phyloP scores from a whole-genome alignment of 805 yeast genomes.

The Phaffomyces antillensis region DNA sequence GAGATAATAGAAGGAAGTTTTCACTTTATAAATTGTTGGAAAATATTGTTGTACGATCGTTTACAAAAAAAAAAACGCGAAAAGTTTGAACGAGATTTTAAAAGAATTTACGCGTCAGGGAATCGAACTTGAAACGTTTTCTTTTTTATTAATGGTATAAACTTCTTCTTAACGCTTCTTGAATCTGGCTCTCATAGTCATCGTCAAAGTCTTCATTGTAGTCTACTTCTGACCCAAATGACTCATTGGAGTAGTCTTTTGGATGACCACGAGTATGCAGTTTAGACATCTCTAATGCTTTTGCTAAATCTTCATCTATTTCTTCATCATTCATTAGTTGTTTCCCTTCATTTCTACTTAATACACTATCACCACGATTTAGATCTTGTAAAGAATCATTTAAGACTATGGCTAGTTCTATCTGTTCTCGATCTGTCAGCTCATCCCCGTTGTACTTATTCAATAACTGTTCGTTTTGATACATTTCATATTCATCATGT shows the following conservation, averaged over 20 bases:
- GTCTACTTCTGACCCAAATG: not conserved
- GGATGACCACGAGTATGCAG: not conserved
- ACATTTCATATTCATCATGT: constrained; percentile 10
- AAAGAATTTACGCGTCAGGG: no score
- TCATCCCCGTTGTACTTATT: constrained; percentile 20
- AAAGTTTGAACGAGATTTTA: no score
- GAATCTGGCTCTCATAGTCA: constrained; percentile 12
- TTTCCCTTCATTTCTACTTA: not conserved
- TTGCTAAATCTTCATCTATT: constrained; percentile 11
- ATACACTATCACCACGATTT: not conserved
- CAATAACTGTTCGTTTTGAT: constrained; percentile 10
- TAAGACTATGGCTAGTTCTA: constrained; percentile 22
- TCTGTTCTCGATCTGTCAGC: constrained; percentile 15
- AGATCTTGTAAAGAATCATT: constrained; percentile 16
- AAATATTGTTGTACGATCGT: constrained; percentile 1
- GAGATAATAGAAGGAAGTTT: not conserved
- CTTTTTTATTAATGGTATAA: constrained; percentile 12
- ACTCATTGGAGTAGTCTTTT: no score
- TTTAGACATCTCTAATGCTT: constrained; percentile 6
- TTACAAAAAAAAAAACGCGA: not conserved
- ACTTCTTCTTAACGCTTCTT: constrained; percentile 21
- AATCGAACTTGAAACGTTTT: no score
- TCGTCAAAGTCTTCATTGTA: not conserved
- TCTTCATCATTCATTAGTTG: constrained; percentile 1
- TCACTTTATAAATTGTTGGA: not conserved